Conservation (phyloP, 139 green algal species). For the Tetradesmus lagerheimii region DNA sequence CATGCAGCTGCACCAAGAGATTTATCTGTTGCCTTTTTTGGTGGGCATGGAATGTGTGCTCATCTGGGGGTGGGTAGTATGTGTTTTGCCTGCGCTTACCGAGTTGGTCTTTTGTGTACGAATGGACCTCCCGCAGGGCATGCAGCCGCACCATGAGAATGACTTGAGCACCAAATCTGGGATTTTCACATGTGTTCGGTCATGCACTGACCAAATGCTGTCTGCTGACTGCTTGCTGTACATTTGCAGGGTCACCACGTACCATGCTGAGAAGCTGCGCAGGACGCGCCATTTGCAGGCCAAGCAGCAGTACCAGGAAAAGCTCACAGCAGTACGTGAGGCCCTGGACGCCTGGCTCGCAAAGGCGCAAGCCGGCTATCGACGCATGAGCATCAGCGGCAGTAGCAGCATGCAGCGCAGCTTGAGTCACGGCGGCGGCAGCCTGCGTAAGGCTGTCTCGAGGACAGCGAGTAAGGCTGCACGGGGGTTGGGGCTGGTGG, state of each 20-base stretch:
- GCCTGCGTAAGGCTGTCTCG: background rate
- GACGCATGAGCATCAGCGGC: background rate
- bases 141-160: too few species aligned
- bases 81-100: too few species aligned
- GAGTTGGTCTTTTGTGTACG: too few species aligned
- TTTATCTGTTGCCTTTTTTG: too few species aligned
- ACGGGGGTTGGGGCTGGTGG: background rate
- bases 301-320: slow-evolving; percentile 22
- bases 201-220: too few species aligned
- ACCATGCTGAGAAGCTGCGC: slow-evolving; percentile 9
- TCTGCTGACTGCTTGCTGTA: too few species aligned
- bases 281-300: slow-evolving; percentile 1
- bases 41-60: too few species aligned
- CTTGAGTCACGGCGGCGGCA: background rate
- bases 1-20: too few species aligned
- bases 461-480: background rate
- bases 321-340: background rate
- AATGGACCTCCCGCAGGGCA: too few species aligned
- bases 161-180: too few species aligned
- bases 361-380: background rate
- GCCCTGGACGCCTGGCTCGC: slow-evolving; percentile 18
- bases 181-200: too few species aligned
- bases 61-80: too few species aligned
- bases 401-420: slow-evolving; percentile 10
- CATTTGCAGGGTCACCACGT: slow-evolving; percentile 11